These are phyloP conservation scores for Plectranthus barbatus DNA, from an alignment of 257 asterid species.

Conservation along the genomic window DNA sequence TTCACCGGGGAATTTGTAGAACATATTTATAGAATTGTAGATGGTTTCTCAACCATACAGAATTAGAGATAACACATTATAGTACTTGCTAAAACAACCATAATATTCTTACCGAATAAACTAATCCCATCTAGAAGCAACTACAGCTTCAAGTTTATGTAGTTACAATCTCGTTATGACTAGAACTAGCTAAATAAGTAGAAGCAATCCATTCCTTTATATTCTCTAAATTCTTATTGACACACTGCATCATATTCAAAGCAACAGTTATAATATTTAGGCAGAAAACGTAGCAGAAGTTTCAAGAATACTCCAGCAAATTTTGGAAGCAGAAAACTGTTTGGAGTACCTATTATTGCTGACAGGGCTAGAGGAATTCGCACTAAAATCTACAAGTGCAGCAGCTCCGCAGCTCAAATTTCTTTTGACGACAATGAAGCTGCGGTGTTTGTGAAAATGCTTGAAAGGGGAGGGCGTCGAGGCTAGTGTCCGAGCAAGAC, in stretches of 20 bases:
- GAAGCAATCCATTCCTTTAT: background rate
- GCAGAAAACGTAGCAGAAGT: background rate
- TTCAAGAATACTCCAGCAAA: background rate
- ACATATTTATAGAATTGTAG: background rate
- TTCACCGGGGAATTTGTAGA: background rate
- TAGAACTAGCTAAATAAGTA: background rate
- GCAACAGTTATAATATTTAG: background rate
- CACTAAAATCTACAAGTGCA: constrained; percentile 29
- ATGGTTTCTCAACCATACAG: background rate
- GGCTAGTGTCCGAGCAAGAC: constrained; percentile 29
- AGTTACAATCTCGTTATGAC: background rate
- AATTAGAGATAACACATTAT: background rate
- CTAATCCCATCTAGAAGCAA: background rate
- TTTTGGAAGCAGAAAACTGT: background rate
- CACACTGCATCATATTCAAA: background rate
- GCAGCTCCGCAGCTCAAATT: constrained; percentile 30
- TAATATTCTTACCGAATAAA: background rate
- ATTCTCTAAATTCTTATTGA: background rate
- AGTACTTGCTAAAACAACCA: background rate
- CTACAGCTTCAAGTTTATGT: background rate
- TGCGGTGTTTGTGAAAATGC: constrained; percentile 23
- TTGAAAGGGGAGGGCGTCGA: constrained; percentile 19
- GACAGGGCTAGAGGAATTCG: constrained; percentile 22
- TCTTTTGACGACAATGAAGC: constrained; percentile 18
- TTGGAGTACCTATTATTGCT: constrained; percentile 45